Percentiles rank a stretch among this genome's conserved stretches.
Conservation (phyloP, 805 yeast species). For the Hanseniaspora meyeri region DNA sequence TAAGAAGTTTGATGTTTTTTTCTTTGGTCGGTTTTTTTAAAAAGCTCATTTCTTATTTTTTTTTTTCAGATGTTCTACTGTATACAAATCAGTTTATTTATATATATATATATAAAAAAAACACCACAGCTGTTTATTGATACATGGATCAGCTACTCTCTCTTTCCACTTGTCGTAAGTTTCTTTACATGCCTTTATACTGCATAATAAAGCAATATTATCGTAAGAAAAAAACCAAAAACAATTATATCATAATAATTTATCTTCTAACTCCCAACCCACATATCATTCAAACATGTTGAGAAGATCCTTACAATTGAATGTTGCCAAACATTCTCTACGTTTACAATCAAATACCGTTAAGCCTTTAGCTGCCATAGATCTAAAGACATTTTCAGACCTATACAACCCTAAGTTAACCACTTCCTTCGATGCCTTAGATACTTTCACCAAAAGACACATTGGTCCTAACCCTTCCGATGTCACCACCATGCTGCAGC, state of each 20-base stretch:
- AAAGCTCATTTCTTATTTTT: too few relatives aligned
- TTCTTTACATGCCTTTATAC: too few relatives aligned
- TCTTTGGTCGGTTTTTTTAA: too few relatives aligned
- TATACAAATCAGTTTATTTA: background rate
- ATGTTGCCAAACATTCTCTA: background rate
- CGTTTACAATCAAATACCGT: conserved; percentile 27
- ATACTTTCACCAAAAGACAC: conserved; percentile 83
- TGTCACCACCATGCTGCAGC: conserved; percentile 50
- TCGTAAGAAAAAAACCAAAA: too few relatives aligned
- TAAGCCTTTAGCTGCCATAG: conserved; percentile 10
- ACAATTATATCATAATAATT: too few relatives aligned
- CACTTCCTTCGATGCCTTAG: conserved; percentile 33
- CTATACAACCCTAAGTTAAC: conserved; percentile 20
- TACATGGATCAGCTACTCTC: too few relatives aligned
- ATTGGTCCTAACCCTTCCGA: conserved; percentile 65
- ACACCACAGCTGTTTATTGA: background rate
- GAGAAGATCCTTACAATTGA: conserved; percentile 7
- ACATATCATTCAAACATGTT: background rate
- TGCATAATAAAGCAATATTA: too few relatives aligned
- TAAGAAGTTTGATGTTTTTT: background rate
- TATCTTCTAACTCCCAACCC: too few relatives aligned
- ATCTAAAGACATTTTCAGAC: conserved; percentile 7
- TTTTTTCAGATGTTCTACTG: background rate
- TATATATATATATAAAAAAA: too few relatives aligned
- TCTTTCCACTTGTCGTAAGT: too few relatives aligned